Base-by-base conservation (phyloP, 1,139 yeast species). In the Blastobotrys serpentis region DNA sequence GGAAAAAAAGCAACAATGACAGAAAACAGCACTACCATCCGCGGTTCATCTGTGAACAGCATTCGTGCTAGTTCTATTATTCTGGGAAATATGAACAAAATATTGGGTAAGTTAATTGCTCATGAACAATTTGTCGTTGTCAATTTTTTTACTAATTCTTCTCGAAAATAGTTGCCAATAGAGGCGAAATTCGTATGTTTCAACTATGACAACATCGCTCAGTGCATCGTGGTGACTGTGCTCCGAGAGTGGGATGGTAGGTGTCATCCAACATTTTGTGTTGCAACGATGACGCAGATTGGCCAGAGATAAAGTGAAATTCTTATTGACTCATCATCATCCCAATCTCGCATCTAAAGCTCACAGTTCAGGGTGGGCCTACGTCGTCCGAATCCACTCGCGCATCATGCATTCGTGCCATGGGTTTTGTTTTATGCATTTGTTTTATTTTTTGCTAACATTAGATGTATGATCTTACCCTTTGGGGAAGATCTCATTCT, bases 121-220 rank as follows among this genome's bases (percentile, higher is more conserved):
- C 26, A n/a, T n/a, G n/a, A n/a, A n/a, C n/a, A n/a, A n/a, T n/a
- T n/a, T n/a, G n/a, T n/a, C n/a, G n/a, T n/a, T 23, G 26, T 6
- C 26, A 23, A 23, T 29, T 7, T 29, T 29, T 29, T 11, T 10
- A 7, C 13, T 7, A 4, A 18, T 25, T 22, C 42, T 37, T 36
- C 25, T 43, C 18, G 11, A n/a, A 11, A 14, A 11, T 47, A 63
- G 98, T 90, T 47, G 98, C 98, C 58, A 90, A 90, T 75, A 81
- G 98, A 72, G 97, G 98, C 61, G 98, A 90, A 70, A 86, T 86
- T 62, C 94, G 70, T 66, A 64, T 42, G 69, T 64, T 38, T 29
- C 8, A 10, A 23, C 26, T n/a, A n/a, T n/a, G n/a, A n/a, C n/a
- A n/a, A n/a, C n/a, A n/a, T n/a, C n/a, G n/a, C n/a, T n/a, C n/a